A percentile compares a stretch with the other conserved stretches of the same genome.
phyloP scores from a whole-genome alignment of 495 filamentous ascomycete species.

The Lophiostoma macrostomum region DNA sequence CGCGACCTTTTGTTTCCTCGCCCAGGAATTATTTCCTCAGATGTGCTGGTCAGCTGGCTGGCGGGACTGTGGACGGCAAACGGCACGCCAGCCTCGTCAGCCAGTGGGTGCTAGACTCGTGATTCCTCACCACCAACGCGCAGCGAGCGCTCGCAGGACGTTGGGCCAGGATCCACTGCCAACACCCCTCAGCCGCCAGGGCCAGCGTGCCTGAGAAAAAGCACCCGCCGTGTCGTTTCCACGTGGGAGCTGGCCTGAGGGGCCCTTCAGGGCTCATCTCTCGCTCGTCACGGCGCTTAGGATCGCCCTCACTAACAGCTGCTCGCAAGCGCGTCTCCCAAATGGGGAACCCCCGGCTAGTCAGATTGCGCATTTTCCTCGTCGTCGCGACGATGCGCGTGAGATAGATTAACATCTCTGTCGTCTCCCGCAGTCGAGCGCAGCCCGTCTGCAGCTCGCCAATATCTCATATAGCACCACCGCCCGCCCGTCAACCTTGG shows the following conservation, averaged over 20 bases:
- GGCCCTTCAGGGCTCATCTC: background rate
- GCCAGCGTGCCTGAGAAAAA: constrained; percentile 1
- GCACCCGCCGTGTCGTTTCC: constrained; percentile 9
- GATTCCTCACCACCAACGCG: too few relatives aligned
- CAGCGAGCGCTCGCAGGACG: too few relatives aligned
- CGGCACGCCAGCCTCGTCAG: too few relatives aligned
- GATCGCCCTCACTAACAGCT: constrained; percentile 8
- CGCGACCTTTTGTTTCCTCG: too few relatives aligned
- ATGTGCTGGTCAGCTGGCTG: too few relatives aligned
- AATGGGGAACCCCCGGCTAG: background rate
- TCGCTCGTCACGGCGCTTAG: background rate
- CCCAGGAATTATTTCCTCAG: too few relatives aligned
- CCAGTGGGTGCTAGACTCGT: too few relatives aligned
- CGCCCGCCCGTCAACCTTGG: constrained; percentile 5
- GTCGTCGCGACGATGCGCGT: constrained; percentile 9
- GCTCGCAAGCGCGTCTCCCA: constrained; percentile 12
- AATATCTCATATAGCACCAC: constrained; percentile 16
- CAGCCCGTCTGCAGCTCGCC: constrained; percentile 1
- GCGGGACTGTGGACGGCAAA: too few relatives aligned
- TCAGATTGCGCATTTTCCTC: too few relatives aligned
- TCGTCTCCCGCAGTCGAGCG: background rate
- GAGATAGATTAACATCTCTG: constrained; percentile 25
- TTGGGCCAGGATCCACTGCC: too few relatives aligned
- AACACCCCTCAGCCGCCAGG: background rate
- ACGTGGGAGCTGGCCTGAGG: constrained; percentile 5